Evolutionary conservation across 1,284 basidiomycete species (phyloP), one percentile per base, ranked within the genome.

Genomic region (Abortiporus biennis): DNA sequence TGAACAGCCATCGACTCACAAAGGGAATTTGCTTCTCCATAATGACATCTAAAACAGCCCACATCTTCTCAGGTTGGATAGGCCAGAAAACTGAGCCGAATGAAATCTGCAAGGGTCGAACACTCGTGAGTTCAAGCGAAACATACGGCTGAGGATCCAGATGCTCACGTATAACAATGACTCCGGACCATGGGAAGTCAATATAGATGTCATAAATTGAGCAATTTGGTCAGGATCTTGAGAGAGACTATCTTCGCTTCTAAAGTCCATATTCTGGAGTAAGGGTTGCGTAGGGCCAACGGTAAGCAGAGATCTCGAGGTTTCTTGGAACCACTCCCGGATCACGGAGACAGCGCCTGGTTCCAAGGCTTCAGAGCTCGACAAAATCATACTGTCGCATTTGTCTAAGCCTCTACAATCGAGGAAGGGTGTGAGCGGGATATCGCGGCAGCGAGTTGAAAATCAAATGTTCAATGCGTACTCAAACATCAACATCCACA

Each of bases 71-170:
- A 11, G 36, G 36, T 13, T 27, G n/a, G 9, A 16, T 21, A 4
- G 42, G 24, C 42, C 42, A 44, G 31, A 38, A 44, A 9, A 39
- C 9, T 13, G 42, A 32, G 3, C 42, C 42, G 16, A 44, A 39
- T 5, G 42, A 38, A n/a, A 44, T 21, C 42, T 44, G 5, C 11
- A 23, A 29, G 4, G 27, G 17, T 20, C 6, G 13, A 11, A 17
- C n/a, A 15, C n/a, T 9, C 39, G 4, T 3, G 5, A 31, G n/a
- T 33, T 36, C n/a, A 20, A n/a, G 24, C 17, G 27, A 33, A 15
- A 9, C 11, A 15, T 12, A 8, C 24, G 23, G 6, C 30, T 4
- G 4, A 3, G 11, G 17, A 9, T 6, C 9, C 5, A 17, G n/a
- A 8, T 16, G 22, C 42, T 3, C 35, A 39, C 42, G 30, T 39